phyloP scores from a whole-genome alignment of 1,284 basidiomycete species.

The Fomitopsis betulina region DNA sequence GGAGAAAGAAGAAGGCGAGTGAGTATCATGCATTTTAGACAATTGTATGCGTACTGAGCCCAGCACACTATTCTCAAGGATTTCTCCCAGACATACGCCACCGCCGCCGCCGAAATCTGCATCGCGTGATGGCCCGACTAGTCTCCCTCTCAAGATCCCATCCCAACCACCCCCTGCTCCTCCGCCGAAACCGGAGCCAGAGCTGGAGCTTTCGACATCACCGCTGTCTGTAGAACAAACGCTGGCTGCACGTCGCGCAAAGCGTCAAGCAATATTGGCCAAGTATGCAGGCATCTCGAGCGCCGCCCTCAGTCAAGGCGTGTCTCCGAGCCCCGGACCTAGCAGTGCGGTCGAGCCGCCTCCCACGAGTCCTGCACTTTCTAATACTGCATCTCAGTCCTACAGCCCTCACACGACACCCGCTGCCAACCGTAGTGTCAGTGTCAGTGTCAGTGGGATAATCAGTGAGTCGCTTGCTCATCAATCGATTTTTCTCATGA shows the following conservation, averaged over 20 bases:
- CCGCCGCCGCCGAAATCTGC: constrained; percentile 19
- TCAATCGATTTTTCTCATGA: neutral
- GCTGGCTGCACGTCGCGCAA: constrained; percentile 75
- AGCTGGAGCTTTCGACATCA: constrained; percentile 53
- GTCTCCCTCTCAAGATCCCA: constrained; percentile 19
- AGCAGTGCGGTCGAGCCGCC: constrained; percentile 73
- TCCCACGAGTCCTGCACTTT: constrained; percentile 48
- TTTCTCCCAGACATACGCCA: constrained; percentile 49
- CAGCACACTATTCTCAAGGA: constrained; percentile 35
- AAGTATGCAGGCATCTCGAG: constrained; percentile 63
- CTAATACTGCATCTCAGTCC: constrained; percentile 57
- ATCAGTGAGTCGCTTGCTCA: neutral
- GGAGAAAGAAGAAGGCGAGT: constrained; percentile 78
- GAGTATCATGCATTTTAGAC: constrained; percentile 38
- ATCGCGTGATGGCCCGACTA: constrained; percentile 12
- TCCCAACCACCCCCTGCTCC: neutral
- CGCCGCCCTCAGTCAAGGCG: constrained; percentile 24
- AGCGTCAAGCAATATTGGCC: constrained; percentile 81
- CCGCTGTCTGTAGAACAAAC: constrained; percentile 66
- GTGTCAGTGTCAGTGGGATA: constrained; percentile 12
- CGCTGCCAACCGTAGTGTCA: constrained; percentile 11
- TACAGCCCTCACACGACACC: constrained; percentile 40
- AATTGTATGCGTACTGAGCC: neutral
- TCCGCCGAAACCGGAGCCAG: constrained; percentile 39
- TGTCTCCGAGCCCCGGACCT: constrained; percentile 53